phyloP scores from a whole-genome alignment of 176 grass and related monocot species.

The Poa pratensis region DNA sequence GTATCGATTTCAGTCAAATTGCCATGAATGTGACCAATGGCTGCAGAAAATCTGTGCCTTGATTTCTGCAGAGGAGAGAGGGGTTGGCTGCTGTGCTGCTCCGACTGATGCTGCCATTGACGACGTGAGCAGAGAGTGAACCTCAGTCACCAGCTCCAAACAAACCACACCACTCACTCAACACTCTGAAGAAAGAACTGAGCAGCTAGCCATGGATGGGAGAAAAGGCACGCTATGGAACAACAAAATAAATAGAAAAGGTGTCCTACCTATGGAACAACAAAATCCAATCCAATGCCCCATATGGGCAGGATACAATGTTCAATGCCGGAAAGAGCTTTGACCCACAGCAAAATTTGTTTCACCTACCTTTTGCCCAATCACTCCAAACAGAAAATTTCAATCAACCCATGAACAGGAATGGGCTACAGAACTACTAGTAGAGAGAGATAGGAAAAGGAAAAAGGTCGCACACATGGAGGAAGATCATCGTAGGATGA shows the following conservation, averaged over 20 bases:
- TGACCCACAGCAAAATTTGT: not conserved
- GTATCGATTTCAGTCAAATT: not conserved
- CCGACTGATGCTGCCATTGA: not conserved
- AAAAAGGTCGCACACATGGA: too few species aligned
- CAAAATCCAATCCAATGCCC: not conserved
- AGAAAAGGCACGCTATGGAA: not conserved
- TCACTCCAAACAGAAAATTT: not conserved
- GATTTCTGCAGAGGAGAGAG: not conserved
- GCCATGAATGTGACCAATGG: not conserved
- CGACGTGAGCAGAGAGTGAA: not conserved
- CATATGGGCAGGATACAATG: not conserved
- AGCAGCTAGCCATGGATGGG: slow-evolving; percentile 29
- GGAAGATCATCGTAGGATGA: not conserved
- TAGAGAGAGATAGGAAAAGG: too few species aligned
- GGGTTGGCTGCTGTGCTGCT: not conserved
- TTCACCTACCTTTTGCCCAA: not conserved
- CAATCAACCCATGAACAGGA: not conserved
- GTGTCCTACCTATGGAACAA: not conserved
- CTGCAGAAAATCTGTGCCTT: slow-evolving; percentile 20
- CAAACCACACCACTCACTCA: not conserved
- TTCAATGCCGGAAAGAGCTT: not conserved
- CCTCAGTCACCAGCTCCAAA: not conserved
- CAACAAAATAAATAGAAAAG: too few species aligned
- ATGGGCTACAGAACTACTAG: too few species aligned
- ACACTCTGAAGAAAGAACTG: not conserved